Evolutionary conservation across 1,284 basidiomycete genomes (phyloP).

Genomic region (Farysia itapuensis): DNA sequence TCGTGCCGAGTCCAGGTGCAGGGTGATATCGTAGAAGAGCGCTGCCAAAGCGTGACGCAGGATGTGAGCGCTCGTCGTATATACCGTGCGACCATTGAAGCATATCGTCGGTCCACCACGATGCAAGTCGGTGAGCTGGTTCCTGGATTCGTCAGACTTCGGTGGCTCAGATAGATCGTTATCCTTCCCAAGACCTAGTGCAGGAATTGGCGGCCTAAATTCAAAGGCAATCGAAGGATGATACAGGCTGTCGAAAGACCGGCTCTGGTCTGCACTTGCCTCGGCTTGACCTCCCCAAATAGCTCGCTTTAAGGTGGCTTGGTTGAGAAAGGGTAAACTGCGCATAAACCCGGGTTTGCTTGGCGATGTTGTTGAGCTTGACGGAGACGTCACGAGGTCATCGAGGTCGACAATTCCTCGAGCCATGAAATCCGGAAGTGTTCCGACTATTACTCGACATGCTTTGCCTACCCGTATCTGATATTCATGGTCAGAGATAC

Average conservation of each 20-base stretch:
- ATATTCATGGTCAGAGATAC: slow-evolving; percentile 38
- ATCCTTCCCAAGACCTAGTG: slow-evolving; percentile 15
- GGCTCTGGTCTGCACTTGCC: background rate
- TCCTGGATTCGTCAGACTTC: background rate
- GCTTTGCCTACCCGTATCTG: slow-evolving; percentile 38
- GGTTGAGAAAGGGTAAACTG: slow-evolving; percentile 23
- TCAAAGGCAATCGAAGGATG: slow-evolving; percentile 44
- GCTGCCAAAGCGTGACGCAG: slow-evolving; percentile 44
- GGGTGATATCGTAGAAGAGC: slow-evolving; percentile 40
- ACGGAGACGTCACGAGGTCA: slow-evolving; percentile 11
- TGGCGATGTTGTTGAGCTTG: background rate
- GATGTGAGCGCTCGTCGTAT: slow-evolving; percentile 45
- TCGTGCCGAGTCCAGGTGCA: slow-evolving; percentile 39
- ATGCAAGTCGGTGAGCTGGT: background rate
- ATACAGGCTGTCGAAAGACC: slow-evolving; percentile 32
- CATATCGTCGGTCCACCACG: slow-evolving; percentile 33
- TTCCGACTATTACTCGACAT: slow-evolving; percentile 29
- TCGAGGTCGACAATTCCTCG: slow-evolving; percentile 34
- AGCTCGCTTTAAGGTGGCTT: slow-evolving; percentile 14
- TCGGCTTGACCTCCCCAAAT: slow-evolving; percentile 6
- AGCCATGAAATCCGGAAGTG: slow-evolving; percentile 37
- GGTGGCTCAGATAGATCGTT: slow-evolving; percentile 1
- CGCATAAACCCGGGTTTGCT: slow-evolving; percentile 5
- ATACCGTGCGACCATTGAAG: slow-evolving; percentile 49
- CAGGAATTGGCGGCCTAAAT: slow-evolving; percentile 32